phyloP scores from a whole-genome alignment of 345 rosid species.

The Turritis glabra region DNA sequence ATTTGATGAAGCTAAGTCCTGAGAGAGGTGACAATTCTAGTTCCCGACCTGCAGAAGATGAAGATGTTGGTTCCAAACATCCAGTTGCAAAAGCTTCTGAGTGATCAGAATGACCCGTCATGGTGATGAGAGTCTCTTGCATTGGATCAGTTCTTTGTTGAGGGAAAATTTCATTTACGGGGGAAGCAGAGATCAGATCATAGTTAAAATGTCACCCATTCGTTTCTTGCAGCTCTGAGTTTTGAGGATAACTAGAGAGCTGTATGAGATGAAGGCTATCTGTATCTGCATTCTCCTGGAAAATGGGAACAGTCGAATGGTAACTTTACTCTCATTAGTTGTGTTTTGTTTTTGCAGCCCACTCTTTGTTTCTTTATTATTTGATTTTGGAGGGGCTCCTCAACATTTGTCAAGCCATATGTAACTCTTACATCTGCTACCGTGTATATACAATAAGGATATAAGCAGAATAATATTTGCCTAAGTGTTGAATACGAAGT shows the following conservation, averaged over 20 bases:
- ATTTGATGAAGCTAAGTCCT: constrained; percentile 15
- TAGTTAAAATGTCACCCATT: constrained; percentile 1
- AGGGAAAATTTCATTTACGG: neutral
- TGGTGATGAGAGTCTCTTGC: neutral
- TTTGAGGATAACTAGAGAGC: neutral
- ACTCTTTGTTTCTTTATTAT: neutral
- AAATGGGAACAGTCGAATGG: neutral
- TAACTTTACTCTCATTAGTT: neutral
- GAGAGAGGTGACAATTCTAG: constrained; percentile 10
- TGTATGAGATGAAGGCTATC: constrained; percentile 8
- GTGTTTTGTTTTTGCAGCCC: neutral
- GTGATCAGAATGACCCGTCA: neutral
- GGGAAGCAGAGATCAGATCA: neutral
- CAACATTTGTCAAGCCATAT: constrained; percentile 1
- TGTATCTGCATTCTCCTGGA: neutral
- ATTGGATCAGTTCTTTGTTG: neutral
- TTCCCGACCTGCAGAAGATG: constrained; percentile 2
- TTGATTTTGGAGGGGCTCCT: constrained; percentile 3
- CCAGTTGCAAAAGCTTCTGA: constrained; percentile 5
- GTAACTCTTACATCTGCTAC: constrained; percentile 3
- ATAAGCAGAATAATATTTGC: neutral
- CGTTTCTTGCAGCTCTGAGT: constrained; percentile 4
- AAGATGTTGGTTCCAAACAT: constrained; percentile 22
- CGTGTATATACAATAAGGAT: neutral
- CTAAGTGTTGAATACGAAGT: neutral